Evolutionary conservation across 2,329 filamentous ascomycete species (phyloP).

Genomic region (Aspergillus costaricaensis): DNA sequence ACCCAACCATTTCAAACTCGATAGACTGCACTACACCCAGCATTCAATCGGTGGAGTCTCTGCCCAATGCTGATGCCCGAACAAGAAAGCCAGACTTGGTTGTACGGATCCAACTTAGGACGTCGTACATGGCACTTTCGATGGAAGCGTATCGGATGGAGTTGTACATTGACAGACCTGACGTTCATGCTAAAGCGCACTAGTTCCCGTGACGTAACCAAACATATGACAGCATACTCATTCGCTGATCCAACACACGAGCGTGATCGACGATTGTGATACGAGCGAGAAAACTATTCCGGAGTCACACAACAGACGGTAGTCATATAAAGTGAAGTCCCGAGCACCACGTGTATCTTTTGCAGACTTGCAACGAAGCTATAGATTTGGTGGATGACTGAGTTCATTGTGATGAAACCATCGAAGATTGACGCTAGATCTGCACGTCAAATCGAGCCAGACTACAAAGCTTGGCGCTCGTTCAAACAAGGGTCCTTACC

Average conservation of each 20-base stretch:
- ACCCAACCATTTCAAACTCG: neutral
- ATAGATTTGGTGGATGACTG: neutral
- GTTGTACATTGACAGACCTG: neutral
- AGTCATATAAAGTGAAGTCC: neutral
- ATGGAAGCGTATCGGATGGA: neutral
- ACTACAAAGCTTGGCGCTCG: neutral
- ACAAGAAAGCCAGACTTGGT: neutral
- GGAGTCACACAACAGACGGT: neutral
- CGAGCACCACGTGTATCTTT: neutral
- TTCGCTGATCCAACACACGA: neutral
- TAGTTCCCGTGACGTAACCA: neutral
- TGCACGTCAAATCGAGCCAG: neutral
- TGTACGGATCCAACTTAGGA: neutral
- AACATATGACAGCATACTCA: neutral
- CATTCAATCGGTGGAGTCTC: neutral
- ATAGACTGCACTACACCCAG: neutral
- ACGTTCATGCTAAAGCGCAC: neutral
- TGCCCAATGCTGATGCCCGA: neutral
- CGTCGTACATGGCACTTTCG: neutral
- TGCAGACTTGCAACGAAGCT: neutral
- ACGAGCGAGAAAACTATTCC: neutral
- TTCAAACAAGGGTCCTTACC: neutral
- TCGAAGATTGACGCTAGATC: neutral
- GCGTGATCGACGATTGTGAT: neutral
- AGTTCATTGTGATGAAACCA: neutral